Base-by-base conservation (phyloP, 2,329 filamentous ascomycete species). In the Paraconiothyrium sp. region DNA sequence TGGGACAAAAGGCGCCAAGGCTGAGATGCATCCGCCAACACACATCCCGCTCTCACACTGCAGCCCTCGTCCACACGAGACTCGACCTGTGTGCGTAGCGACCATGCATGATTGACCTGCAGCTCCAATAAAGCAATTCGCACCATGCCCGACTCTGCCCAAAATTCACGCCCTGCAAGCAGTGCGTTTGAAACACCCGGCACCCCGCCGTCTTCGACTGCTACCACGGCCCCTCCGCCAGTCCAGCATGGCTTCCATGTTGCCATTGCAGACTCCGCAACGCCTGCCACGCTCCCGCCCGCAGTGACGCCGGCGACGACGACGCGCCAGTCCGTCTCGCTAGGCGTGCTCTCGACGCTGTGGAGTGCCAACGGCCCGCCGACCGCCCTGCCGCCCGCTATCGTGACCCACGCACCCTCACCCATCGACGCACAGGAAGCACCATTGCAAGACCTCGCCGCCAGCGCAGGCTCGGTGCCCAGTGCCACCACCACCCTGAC, bases 401-500 rank as follows among this genome's bases (percentile, higher is more conserved):
- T 76, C 68, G 61, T 72, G 66, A 64, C 72, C 64, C 71, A 74
- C 68, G 67, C 73, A 61, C 71, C 73, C 57, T 68, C 69, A 55
- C 61, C 68, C 54, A 66, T 46, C 39, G 39, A 72, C 61, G 65
- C 70, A 68, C 68, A 72, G 63, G 70, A 69, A 62, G 67, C 60
- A 46, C 69, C 69, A 51, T 70, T 66, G 50, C 50, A 54, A 65
- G 73, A 78, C 67, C 68, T 75, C 41, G 66, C 72, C 34, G 65
- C 72, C 63, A 76, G 73, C 67, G 66, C 72, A 65, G 65, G 69
- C 60, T 76, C 75, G 54, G 67, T 76, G 58, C 72, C 73, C 61
- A 75, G 73, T 71, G 71, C 73, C n/a, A 73, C 76, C 43, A 76
- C 74, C 8, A 77, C 76, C 6, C 51, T 76, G 67, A 77, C 74